Percentiles rank a stretch among this genome's conserved stretches.
phyloP scores from a whole-genome alignment of 1,284 basidiomycete genomes.

The Mycena sp. region DNA sequence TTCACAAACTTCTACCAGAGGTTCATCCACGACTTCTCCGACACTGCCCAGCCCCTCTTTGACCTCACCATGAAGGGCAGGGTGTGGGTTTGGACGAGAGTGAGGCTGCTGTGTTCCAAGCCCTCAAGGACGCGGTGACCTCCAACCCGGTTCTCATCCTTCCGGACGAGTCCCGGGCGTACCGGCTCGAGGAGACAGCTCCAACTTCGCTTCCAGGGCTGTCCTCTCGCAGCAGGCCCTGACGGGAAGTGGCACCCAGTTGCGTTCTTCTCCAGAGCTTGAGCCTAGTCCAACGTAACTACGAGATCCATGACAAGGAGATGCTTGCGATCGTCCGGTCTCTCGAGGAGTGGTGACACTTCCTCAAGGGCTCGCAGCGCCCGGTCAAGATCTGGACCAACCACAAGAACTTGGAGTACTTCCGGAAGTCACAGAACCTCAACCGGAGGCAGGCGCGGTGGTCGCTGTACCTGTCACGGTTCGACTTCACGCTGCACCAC shows the following conservation, averaged over 20 bases:
- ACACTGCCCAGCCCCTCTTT: constrained; percentile 12
- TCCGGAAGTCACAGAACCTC: constrained; percentile 23
- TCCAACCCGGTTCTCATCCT: constrained; percentile 27
- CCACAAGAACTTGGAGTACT: constrained; percentile 35
- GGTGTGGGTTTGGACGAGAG: background rate
- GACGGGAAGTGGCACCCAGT: constrained; percentile 34
- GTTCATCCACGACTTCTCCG: constrained; percentile 20
- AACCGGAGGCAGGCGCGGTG: constrained; percentile 26
- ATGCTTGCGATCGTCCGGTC: constrained; percentile 49
- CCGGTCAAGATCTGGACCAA: no score
- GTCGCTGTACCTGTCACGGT: constrained; percentile 24
- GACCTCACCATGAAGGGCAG: constrained; percentile 14
- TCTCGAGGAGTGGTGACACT: constrained; percentile 51
- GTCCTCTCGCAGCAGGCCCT: constrained; percentile 31
- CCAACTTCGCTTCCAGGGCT: constrained; percentile 35
- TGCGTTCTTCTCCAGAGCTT: constrained; percentile 37
- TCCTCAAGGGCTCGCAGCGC: constrained; percentile 41
- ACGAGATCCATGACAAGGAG: constrained; percentile 43
- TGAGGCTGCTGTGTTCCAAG: background rate
- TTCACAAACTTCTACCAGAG: no score
- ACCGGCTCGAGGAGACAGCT: no score
- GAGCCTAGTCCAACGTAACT: constrained; percentile 31
- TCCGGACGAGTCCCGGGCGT: constrained; percentile 20
- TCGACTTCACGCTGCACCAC: no score
- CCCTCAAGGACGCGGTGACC: constrained; percentile 15